These are phyloP conservation scores for Fusarium virguliforme DNA, from an alignment of 2,329 filamentous ascomycete genomes.

Conservation along the genomic window DNA sequence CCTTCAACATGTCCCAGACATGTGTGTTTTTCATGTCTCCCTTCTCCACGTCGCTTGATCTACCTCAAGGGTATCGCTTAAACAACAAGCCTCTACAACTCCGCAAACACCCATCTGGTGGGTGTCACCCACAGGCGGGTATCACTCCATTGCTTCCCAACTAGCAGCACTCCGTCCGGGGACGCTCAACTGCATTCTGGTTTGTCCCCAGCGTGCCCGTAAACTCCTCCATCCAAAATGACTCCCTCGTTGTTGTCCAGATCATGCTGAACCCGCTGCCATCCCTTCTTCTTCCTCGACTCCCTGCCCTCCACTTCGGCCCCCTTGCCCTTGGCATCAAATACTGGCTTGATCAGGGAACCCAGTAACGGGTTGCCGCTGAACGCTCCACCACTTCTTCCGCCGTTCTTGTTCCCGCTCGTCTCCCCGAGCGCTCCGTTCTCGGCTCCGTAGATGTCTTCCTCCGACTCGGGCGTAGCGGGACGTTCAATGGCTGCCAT, in stretches of 20 bases:
- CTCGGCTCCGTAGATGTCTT: slow-evolving; percentile 54
- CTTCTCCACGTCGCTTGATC: slow-evolving; percentile 9
- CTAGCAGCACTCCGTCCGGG: not conserved
- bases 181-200: slow-evolving; percentile 56
- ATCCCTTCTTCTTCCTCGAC: slow-evolving; percentile 62
- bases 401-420: slow-evolving; percentile 53
- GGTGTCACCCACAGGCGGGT: slow-evolving; percentile 3
- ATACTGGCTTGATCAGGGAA: slow-evolving; percentile 76
- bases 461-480: slow-evolving; percentile 65
- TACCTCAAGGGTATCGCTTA: not conserved
- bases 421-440: slow-evolving; percentile 55
- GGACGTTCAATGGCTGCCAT: slow-evolving; percentile 77
- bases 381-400: slow-evolving; percentile 71
- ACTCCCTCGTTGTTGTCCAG: slow-evolving; percentile 71
- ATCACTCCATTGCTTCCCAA: slow-evolving; percentile 12
- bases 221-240: slow-evolving; percentile 71
- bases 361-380: slow-evolving; percentile 79
- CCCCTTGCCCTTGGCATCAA: slow-evolving; percentile 68
- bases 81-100: not conserved
- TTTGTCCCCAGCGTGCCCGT: slow-evolving; percentile 61
- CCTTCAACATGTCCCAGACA: not conserved
- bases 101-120: not conserved
- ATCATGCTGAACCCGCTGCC: slow-evolving; percentile 75
- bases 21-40: slow-evolving; percentile 1
- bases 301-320: slow-evolving; percentile 58